Evolutionary conservation across 495 filamentous ascomycete species (phyloP).

Genomic region (Aspergillus egyptiacus): DNA sequence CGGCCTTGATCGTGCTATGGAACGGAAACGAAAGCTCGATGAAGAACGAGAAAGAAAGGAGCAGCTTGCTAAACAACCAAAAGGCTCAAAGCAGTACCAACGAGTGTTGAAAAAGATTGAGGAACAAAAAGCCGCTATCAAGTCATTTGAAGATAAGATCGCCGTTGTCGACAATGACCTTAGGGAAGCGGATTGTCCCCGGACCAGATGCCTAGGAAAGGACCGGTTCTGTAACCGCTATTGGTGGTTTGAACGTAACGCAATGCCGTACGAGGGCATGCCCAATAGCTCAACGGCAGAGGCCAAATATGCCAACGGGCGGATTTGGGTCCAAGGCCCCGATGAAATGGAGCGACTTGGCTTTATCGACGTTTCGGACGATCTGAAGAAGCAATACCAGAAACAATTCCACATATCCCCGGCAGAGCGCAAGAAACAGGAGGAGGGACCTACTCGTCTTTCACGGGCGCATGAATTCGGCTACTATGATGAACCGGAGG

Average conservation of each 20-base stretch:
- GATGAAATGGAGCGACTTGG: conserved; percentile 83
- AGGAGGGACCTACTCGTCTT: conserved; percentile 79
- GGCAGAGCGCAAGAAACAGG: conserved; percentile 74
- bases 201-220: conserved; percentile 80
- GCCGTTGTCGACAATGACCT: conserved; percentile 81
- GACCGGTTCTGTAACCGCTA: conserved; percentile 98
- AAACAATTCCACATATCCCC: conserved; percentile 72
- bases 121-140: conserved; percentile 70
- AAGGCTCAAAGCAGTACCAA: conserved; percentile 81
- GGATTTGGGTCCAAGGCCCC: conserved; percentile 93
- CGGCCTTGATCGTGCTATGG: conserved; percentile 66
- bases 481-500: conserved; percentile 74
- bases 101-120: conserved; percentile 83
- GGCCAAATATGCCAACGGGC: conserved; percentile 86
- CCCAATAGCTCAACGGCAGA: conserved; percentile 81
- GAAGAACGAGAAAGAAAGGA: conserved; percentile 72
- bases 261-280: conserved; percentile 90
- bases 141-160: conserved; percentile 78
- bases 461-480: conserved; percentile 80
- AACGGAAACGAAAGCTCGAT: conserved; percentile 80
- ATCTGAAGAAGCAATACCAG: conserved; percentile 53
- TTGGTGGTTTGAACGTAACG: conserved; percentile 98
- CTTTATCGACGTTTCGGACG: conserved; percentile 70
- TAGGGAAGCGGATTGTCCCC: conserved; percentile 85
- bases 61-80: conserved; percentile 74